Conservation (phyloP, 805 yeast genomes). For the Candida piceae region DNA sequence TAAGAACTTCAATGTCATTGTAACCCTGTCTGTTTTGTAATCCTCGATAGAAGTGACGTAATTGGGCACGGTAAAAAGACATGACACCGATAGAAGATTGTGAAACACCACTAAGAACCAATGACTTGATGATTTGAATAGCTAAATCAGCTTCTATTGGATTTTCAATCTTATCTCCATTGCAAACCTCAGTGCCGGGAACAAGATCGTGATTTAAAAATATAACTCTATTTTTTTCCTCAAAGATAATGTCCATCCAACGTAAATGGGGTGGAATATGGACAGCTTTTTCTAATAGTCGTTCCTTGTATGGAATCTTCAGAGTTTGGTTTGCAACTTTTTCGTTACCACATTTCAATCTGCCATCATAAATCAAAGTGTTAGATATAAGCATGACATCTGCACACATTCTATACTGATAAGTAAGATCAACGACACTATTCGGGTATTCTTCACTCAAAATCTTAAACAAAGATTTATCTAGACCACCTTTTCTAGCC, state of each 20-base stretch:
- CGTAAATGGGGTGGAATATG: constrained; percentile 7
- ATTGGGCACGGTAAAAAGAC: constrained; percentile 83
- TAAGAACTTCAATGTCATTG: constrained; percentile 64
- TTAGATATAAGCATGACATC: constrained; percentile 86
- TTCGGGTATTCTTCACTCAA: constrained; percentile 70
- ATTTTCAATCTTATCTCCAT: constrained; percentile 70
- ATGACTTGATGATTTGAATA: constrained; percentile 53
- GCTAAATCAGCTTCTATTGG: constrained; percentile 65
- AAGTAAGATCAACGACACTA: constrained; percentile 68
- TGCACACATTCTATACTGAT: constrained; percentile 88
- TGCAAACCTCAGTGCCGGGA: constrained; percentile 49
- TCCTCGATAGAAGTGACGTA: constrained; percentile 39
- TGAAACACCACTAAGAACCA: constrained; percentile 55
- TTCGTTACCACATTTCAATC: constrained; percentile 69
- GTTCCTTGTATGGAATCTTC: constrained; percentile 38
- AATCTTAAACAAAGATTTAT: constrained; percentile 68
- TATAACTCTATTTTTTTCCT: constrained; percentile 55
- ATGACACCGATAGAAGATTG: constrained; percentile 72
- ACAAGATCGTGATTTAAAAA: constrained; percentile 76
- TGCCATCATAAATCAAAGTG: constrained; percentile 67
- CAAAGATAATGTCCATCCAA: constrained; percentile 59
- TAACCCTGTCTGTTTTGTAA: constrained; percentile 18
- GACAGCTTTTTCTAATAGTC: constrained; percentile 13
- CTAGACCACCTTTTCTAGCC: constrained; percentile 63
- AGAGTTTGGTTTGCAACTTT: constrained; percentile 57